These are phyloP conservation scores for Candida chilensis DNA, from an alignment of 805 yeast genomes.

Conservation along the genomic window DNA sequence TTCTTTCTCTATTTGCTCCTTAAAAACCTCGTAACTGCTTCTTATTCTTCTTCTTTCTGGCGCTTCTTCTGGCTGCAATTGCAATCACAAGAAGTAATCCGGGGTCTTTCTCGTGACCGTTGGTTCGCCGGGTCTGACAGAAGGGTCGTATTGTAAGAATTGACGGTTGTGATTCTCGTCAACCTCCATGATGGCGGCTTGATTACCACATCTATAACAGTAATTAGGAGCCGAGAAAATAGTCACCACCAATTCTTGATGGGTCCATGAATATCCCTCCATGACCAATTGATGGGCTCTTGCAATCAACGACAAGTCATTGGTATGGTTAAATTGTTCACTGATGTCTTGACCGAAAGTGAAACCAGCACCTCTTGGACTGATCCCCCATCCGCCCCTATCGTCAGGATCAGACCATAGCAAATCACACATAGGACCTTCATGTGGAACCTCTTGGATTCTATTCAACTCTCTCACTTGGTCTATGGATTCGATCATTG, in stretches of 20 bases:
- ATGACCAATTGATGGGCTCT: constrained; percentile 96
- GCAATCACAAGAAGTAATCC: constrained; percentile 73
- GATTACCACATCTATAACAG: constrained; percentile 96
- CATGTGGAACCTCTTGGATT: constrained; percentile 94
- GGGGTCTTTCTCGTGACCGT: constrained; percentile 96
- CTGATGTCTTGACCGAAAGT: constrained; percentile 94
- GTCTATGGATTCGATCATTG: constrained; percentile 88
- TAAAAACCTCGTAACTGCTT: background rate
- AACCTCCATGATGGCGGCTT: constrained; percentile 97
- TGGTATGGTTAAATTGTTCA: constrained; percentile 88
- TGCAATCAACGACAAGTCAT: constrained; percentile 76
- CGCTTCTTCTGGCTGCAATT: no score
- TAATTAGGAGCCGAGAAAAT: constrained; percentile 94
- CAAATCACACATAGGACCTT: constrained; percentile 95
- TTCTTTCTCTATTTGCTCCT: no score
- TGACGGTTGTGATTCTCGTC: constrained; percentile 89
- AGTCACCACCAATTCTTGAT: constrained; percentile 89
- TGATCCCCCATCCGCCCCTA: constrained; percentile 96
- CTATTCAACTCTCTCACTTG: constrained; percentile 87
- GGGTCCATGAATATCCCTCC: constrained; percentile 96
- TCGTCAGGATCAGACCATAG: constrained; percentile 98
- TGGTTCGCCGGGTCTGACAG: constrained; percentile 96
- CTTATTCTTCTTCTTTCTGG: no score
- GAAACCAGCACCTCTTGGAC: constrained; percentile 98
- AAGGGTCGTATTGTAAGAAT: constrained; percentile 92